phyloP scores from a whole-genome alignment of 257 asterid species.

The Primulina eburnea region DNA sequence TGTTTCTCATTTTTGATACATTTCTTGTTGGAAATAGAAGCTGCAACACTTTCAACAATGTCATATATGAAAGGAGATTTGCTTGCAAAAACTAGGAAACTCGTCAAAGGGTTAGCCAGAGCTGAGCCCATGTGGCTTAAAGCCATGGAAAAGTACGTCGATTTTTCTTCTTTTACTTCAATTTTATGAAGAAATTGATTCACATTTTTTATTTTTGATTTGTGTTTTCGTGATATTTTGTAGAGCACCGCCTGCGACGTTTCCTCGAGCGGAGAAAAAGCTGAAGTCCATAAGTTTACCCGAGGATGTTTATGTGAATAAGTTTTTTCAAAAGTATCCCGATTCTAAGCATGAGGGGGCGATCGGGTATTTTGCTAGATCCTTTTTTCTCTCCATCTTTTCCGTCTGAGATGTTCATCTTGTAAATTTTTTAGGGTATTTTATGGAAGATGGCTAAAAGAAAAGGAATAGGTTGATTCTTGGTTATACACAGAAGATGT shows the following conservation, averaged over 20 bases:
- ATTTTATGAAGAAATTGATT: background rate
- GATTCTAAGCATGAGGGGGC: constrained; percentile 68
- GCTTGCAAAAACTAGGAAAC: constrained; percentile 69
- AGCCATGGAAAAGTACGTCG: constrained; percentile 79
- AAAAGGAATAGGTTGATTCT: background rate
- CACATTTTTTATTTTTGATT: constrained; percentile 17
- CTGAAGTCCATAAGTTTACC: constrained; percentile 63
- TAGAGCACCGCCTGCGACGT: constrained; percentile 87
- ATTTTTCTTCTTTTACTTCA: background rate
- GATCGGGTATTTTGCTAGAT: constrained; percentile 50
- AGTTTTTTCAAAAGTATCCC: constrained; percentile 67
- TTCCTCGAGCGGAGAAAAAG: constrained; percentile 71
- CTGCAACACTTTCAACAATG: constrained; percentile 38
- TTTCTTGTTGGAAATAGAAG: constrained; percentile 15
- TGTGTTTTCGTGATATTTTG: background rate
- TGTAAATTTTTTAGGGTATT: no score
- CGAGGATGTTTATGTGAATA: constrained; percentile 71
- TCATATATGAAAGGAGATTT: constrained; percentile 84
- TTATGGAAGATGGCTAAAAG: background rate
- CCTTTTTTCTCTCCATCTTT: background rate
- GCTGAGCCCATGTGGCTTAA: constrained; percentile 93
- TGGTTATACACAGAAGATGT: background rate
- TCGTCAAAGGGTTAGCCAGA: constrained; percentile 85
- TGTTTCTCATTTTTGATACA: background rate
- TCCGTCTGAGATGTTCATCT: no score